These are phyloP conservation scores for Solanum chacoense DNA, from an alignment of 305 asterid genomes.

Conservation along the genomic window DNA sequence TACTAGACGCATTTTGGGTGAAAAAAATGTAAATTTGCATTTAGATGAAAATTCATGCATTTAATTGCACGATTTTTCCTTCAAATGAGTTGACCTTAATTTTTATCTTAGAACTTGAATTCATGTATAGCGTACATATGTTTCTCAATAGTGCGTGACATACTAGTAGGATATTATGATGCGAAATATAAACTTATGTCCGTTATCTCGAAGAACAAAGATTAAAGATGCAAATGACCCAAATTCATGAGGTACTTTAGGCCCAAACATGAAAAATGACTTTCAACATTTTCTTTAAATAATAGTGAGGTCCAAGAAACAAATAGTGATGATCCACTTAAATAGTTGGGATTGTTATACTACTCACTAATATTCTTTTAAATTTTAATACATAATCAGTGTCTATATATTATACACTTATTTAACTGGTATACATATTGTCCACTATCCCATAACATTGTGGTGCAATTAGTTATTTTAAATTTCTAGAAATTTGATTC, in stretches of 20 bases:
- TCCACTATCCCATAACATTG: not conserved
- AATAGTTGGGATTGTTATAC: not conserved
- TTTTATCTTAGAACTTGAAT: too few relatives aligned
- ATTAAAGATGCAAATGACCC: not conserved
- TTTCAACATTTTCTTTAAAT: not conserved
- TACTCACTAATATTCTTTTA: not conserved
- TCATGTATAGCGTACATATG: not conserved
- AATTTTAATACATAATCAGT: too few relatives aligned
- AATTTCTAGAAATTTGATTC: not conserved
- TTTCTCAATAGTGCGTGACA: not conserved
- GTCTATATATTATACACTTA: not conserved
- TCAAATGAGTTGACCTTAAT: not conserved
- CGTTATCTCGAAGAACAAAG: not conserved
- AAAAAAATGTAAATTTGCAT: not conserved
- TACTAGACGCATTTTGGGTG: not conserved
- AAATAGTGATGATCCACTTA: not conserved
- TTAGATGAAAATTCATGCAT: not conserved
- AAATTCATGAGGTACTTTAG: not conserved
- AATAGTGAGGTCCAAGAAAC: not conserved
- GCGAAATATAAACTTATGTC: not conserved
- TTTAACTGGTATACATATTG: too few relatives aligned
- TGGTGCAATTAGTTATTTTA: not conserved
- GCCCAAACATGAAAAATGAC: not conserved
- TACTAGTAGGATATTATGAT: too few relatives aligned
- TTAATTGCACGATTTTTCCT: not conserved